Evolutionary conservation across 2,329 filamentous ascomycete genomes (phyloP), one percentile per base, ranked within the genome.

Genomic region (Grosmannia serpens): DNA sequence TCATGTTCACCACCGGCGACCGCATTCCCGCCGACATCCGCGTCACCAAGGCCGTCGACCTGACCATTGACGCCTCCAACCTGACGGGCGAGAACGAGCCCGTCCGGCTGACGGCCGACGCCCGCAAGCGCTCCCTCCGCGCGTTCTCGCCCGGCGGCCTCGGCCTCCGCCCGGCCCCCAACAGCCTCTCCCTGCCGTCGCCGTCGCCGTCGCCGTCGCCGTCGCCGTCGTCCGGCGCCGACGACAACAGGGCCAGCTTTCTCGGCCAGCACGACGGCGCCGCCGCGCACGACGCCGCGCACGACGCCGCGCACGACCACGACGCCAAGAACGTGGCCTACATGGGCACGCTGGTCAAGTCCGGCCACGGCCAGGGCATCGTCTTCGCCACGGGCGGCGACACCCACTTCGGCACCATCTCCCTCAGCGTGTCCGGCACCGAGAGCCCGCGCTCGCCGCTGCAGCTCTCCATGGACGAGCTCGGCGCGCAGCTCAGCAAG

Each of bases 21-120:
- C 88, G 95, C 56, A 95, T 99, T 64, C 94, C 94, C 7, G 94
- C 94, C 58, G 94, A 99, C 69, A 88, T 99, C 65, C 87, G 94
- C 51, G 95, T 99, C 57, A 97, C 90, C 9, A 87, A 89, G 68
- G 88, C 91, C 13, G 84, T 89, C 10, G 91, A 97, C 69, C 77
- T 99, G 56, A 89, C 90, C 49, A 95, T 99, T 64, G 95, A 99
- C 70, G 91, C 94, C 66, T 97, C 94, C 15, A 99, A 99, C 68
- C 74, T 99, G 60, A 99, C 94, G 0, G 94, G 94, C 60, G 94
- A 99, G 72, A 97, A 96, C 61, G 91, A 97, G 66, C 91, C 94
- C 5, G 89, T 97, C 7, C 78, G 83, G 53, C 89, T 99, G 68
- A 84, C 82, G 13, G 77, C 86, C 2, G 84, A 89, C 24, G 82